Conservation (phyloP, 2,329 filamentous ascomycete genomes). For the Harringtonia aguacate region DNA sequence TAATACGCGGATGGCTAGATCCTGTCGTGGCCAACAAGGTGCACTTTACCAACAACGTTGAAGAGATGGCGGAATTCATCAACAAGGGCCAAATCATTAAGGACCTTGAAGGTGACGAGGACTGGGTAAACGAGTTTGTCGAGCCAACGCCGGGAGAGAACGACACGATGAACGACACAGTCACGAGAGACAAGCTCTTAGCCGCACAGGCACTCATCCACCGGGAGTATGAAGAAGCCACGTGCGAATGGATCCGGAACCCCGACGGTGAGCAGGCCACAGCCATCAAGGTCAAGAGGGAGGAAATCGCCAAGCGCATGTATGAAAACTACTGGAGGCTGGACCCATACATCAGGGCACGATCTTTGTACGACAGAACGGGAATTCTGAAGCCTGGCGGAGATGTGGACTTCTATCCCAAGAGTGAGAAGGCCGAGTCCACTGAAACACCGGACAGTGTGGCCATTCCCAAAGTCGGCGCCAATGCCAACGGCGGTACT, state of each 20-base stretch:
- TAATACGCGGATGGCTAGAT: constrained; percentile 93
- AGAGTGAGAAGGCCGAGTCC: constrained; percentile 6
- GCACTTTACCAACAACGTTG: constrained; percentile 75
- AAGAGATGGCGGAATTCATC: constrained; percentile 72
- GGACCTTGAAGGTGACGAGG: constrained; percentile 77
- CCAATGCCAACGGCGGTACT: no score
- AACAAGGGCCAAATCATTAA: constrained; percentile 59
- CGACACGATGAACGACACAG: constrained; percentile 55
- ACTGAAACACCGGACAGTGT: constrained; percentile 4
- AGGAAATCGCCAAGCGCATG: constrained; percentile 51
- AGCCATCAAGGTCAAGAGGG: constrained; percentile 44
- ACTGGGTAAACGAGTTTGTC: constrained; percentile 73
- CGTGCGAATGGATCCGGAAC: constrained; percentile 61
- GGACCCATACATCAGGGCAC: constrained; percentile 77
- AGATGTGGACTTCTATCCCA: constrained; percentile 57
- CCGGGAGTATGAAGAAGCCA: constrained; percentile 62
- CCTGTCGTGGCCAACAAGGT: constrained; percentile 92
- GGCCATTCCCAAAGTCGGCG: neutral
- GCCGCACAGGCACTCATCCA: constrained; percentile 54
- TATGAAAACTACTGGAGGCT: constrained; percentile 75
- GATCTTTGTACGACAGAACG: constrained; percentile 73
- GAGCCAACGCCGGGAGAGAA: constrained; percentile 74
- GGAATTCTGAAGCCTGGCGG: constrained; percentile 61
- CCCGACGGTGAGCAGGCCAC: constrained; percentile 33
- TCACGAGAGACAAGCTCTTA: constrained; percentile 52